Base-by-base conservation (phyloP, 306 rosid species). In the Cicer pinnatifidum region DNA sequence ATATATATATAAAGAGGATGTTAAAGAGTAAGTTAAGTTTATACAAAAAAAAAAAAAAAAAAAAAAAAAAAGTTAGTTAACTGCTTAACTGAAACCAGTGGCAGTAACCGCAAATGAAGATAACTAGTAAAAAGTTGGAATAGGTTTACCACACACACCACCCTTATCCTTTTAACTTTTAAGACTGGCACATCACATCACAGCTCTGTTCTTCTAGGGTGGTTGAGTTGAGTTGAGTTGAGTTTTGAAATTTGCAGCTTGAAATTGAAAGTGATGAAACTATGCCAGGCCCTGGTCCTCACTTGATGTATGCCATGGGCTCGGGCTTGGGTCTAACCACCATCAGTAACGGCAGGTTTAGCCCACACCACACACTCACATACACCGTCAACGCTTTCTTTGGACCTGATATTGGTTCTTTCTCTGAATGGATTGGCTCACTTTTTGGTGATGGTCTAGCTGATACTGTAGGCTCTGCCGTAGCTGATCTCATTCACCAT, bases 241-340 rank as follows among this genome's bases (percentile, higher is more conserved):
- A 54, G 54, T 6, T 10, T 11, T 38, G 19, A 7, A 63, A 40
- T 10, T 15, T 45, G 47, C 9, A 54, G 35, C 33, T 5, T 12
- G 8, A 58, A 11, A 0, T 16, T 23, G 9, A 11, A 28, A 10
- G 50, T 54, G 16, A 38, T 44, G 15, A 44, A 41, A 58, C 77
- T 78, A 92, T 89, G 97, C 98, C 98, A 12, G 97, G 98, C 8
- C 97, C 96, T 1, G 97, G 97, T 65, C 88, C 97, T 17, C 98
- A 93, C 84, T 51, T 93, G 74, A 86, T 93, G 83, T 93, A 91
- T 79, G 93, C 96, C 67, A 89, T 93, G 96, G 89, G 89, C 8
- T 85, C 89, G 0, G 92, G 96, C 58, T 66, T 86, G 80, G 89
- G 69, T 75, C 76, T 90, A 16, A 86, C 84, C 62, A 79, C 77